Base-by-base conservation (phyloP, 2,329 filamentous ascomycete species). In the Penicillium rolfsii region DNA sequence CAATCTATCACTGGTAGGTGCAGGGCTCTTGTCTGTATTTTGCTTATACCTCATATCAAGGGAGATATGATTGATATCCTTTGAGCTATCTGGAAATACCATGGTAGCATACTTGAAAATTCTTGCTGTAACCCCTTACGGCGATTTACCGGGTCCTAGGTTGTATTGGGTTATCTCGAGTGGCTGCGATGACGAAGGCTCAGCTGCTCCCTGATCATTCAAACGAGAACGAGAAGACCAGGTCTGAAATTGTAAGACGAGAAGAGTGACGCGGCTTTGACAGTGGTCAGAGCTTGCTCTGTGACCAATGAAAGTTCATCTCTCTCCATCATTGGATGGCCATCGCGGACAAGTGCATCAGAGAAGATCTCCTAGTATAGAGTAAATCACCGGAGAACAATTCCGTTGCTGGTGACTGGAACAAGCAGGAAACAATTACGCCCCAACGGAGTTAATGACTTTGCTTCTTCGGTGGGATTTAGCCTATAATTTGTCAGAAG, bases 401-500 rank as follows among this genome's bases (percentile, higher is more conserved):
- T 28, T 55, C 54, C 46, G 35, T 14, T 28, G 52, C 36, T 5
- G 28, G n/a, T 16, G 43, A 56, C 33, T 28, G 55, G 59, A 58
- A 49, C 49, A 52, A 55, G 52, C 19, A 52, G 50, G 55, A 55
- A 64, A 58, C 57, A 49, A 48, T 36, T 22, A 40, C 28, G 28
- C 16, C 26, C 16, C 33, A 26, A 28, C 36, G 22, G 22, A 40
- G 9, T 56, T 43, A n/a, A 22, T 38, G 9, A 16, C 40, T 12
- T 22, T n/a, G 11, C 4, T 46, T 30, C 4, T 48, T 4, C 33
- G 33, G 16, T 22, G 46, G 28, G 28, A 35, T 50, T 16, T n/a
- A 35, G 30, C 48, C 19, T 50, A 24, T 50, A 35, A 30, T 50
- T 50, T 30, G n/a, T 30, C 8, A 30, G 28, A 35, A 35, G 46